Base-by-base conservation (phyloP, 2,329 filamentous ascomycete species). In the Nothophaeocryptopus gaeumannii region DNA sequence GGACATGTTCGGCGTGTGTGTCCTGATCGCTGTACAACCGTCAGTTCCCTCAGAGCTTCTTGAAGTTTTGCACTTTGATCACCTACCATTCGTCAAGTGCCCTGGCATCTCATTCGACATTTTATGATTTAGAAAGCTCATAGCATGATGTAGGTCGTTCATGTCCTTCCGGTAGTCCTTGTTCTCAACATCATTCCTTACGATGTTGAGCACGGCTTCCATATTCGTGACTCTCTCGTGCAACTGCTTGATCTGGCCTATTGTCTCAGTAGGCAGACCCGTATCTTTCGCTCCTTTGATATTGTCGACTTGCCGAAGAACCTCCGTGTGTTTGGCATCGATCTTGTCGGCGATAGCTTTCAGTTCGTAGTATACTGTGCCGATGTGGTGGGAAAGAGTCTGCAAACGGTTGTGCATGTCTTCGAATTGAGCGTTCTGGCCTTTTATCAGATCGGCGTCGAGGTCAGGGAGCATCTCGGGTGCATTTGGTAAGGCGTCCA, bases 371-470 rank as follows among this genome's bases (percentile, higher is more conserved):
- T 82, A 83, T 49, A 89, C 74, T 58, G 78, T 78, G 14, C 77
- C 76, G 36, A 89, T 72, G 62, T 86, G 83, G 70, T 89, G 84
- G 68, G 82, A 83, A 51, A 89, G 76, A 59, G 75, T 78, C 68
- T 91, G 89, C 13, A 97, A 74, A 30, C 90, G 86, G 73, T 86
- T 86, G 74, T 95, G 86, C 11, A 97, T 78, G 66, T 96, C 91
- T 31, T 79, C 78, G 66, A 96, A 92, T 69, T 96, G 89, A 47
- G 76, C 69, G 56, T 74, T 63, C 20, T 72, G 68, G 16, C 67
- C 70, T 31, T 70, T 71, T 62, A 77, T 73, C 44, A 61, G 49
- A 39, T 65, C 59, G 13, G 67, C 64, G 14, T 54, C 53, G 33
- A 50, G 50, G 47, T 69, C 66, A 33, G 65, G 71, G 5, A 72